Percentiles rank a stretch among this genome's conserved stretches.
Evolutionary conservation across 2,329 filamentous ascomycete species (phyloP).

Genomic region (Cephalotrichum gorgonifer): DNA sequence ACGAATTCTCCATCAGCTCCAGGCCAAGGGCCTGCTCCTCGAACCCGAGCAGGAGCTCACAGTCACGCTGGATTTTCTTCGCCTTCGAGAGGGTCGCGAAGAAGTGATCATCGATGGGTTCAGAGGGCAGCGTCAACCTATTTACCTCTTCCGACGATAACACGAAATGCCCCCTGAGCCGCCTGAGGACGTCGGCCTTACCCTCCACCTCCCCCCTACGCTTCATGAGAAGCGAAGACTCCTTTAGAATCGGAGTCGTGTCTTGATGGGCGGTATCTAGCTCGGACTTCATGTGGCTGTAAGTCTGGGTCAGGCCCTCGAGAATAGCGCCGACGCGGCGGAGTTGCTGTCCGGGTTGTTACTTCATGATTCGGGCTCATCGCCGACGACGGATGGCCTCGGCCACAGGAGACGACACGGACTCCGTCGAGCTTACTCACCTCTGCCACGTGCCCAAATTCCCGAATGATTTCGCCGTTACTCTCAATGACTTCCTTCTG

Average conservation of each 20-base stretch:
- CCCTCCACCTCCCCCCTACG: conserved; percentile 66
- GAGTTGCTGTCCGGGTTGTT: conserved; percentile 54
- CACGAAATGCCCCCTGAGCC: conserved; percentile 75
- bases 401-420: too few species aligned
- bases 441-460: conserved; percentile 85
- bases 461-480: conserved; percentile 78
- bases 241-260: conserved; percentile 63
- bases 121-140: conserved; percentile 64
- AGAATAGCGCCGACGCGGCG: conserved; percentile 73
- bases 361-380: neutral
- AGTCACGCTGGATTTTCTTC: conserved; percentile 81
- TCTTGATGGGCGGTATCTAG: conserved; percentile 66
- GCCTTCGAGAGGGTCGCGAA: conserved; percentile 68
- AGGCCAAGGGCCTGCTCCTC: conserved; percentile 82
- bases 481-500: conserved; percentile 89
- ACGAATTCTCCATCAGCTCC: conserved; percentile 85
- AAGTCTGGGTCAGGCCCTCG: conserved; percentile 66
- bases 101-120: conserved; percentile 77
- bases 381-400: conserved; percentile 3
- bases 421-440: too few species aligned
- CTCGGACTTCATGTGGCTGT: conserved; percentile 68
- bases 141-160: conserved; percentile 72
- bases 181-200: conserved; percentile 67
- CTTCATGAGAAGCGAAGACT: conserved; percentile 62
- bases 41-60: conserved; percentile 77